These are phyloP conservation scores for Mortierella claussenii DNA, from an alignment of 192 early-diverging fungal species.

Conservation along the genomic window DNA sequence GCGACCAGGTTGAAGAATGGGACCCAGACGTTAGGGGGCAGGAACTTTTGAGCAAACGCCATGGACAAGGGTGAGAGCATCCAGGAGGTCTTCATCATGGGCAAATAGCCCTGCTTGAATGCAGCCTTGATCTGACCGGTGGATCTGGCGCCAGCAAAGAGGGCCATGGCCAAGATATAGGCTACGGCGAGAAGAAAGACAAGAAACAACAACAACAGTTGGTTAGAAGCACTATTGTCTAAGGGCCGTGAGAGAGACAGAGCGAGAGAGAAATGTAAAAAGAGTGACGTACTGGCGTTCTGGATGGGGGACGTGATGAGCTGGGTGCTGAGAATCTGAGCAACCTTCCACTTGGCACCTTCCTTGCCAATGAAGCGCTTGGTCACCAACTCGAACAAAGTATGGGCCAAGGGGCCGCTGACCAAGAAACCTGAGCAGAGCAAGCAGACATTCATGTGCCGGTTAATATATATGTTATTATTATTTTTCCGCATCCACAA, in stretches of 20 bases:
- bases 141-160: conserved; percentile 78
- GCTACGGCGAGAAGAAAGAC: conserved; percentile 50
- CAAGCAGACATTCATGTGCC: too few relatives aligned
- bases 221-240: not conserved
- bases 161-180: conserved; percentile 85
- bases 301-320: conserved; percentile 87
- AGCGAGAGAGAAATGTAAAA: too few relatives aligned
- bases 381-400: conserved; percentile 79
- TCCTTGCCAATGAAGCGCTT: conserved; percentile 78
- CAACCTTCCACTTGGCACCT: conserved; percentile 69
- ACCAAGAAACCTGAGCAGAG: conserved; percentile 82
- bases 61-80: conserved; percentile 83
- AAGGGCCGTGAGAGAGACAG: not conserved
- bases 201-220: too few relatives aligned
- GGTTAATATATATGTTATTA: too few relatives aligned
- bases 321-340: conserved; percentile 79
- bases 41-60: conserved; percentile 79
- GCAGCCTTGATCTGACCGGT: conserved; percentile 60
- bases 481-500: not conserved
- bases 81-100: conserved; percentile 88
- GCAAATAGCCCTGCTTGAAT: conserved; percentile 69
- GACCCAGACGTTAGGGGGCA: conserved; percentile 84
- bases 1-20: conserved; percentile 92
- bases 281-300: conserved; percentile 83
- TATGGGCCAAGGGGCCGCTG: conserved; percentile 86